These are phyloP conservation scores for Coemansia sp. DNA, from an alignment of 192 early-diverging fungal genomes.

Conservation along the genomic window DNA sequence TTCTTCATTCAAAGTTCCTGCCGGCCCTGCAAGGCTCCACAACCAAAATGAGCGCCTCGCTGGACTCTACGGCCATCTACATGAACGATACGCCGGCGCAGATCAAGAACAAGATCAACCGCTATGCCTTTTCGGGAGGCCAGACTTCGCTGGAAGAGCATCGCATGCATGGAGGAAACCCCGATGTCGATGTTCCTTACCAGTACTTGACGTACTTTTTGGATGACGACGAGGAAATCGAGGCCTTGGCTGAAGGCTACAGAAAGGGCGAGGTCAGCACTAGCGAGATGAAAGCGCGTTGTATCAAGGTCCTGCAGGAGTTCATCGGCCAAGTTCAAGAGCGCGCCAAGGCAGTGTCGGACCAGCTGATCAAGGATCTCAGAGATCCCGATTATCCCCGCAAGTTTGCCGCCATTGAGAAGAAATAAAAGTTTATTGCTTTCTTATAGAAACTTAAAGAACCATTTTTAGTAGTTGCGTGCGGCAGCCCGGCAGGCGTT, in stretches of 20 bases:
- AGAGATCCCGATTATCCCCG: conserved; percentile 61
- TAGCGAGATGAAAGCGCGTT: conserved; percentile 84
- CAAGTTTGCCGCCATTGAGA: conserved; percentile 27
- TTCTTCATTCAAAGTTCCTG: conserved; percentile 95
- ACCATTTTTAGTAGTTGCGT: background rate
- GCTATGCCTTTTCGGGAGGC: conserved; percentile 92
- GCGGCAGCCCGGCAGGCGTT: conserved; percentile 73
- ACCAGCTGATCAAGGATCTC: conserved; percentile 61
- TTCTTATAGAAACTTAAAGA: conserved; percentile 7
- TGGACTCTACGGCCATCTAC: conserved; percentile 86
- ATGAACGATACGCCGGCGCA: conserved; percentile 84
- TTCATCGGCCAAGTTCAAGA: conserved; percentile 80
- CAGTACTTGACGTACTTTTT: conserved; percentile 94
- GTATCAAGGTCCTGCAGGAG: conserved; percentile 77
- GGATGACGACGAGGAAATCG: conserved; percentile 89
- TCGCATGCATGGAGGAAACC: conserved; percentile 75
- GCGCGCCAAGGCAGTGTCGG: conserved; percentile 60
- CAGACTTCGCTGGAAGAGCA: conserved; percentile 84
- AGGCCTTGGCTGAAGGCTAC: conserved; percentile 66
- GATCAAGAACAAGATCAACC: conserved; percentile 99
- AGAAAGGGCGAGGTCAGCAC: conserved; percentile 80
- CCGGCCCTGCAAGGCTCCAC: conserved; percentile 86
- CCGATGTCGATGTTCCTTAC: conserved; percentile 94
- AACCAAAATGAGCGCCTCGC: conserved; percentile 94
- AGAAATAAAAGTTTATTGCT: conserved; percentile 14